Conservation (phyloP, 306 rosid genomes). For the Carpinus fangiana region DNA sequence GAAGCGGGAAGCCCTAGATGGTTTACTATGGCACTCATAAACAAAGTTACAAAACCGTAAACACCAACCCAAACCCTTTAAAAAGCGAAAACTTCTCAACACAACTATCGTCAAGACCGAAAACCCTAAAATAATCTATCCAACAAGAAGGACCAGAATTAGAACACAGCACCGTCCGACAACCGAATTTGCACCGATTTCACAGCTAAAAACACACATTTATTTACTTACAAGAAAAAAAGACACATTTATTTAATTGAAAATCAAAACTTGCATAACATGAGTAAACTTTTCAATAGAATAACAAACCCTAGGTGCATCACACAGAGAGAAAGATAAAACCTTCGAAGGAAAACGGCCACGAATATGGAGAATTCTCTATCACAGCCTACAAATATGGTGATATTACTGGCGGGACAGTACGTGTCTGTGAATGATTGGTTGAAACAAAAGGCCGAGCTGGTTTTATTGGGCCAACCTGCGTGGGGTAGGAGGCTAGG, state of each 20-base stretch:
- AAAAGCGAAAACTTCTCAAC: neutral
- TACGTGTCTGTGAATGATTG: neutral
- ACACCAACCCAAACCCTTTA: neutral
- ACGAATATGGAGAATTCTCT: neutral
- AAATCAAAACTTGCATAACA: neutral
- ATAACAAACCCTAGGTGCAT: neutral
- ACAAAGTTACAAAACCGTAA: neutral
- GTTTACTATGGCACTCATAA: neutral
- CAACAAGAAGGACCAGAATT: neutral
- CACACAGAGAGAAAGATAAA: neutral
- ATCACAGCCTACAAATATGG: neutral
- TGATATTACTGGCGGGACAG: neutral
- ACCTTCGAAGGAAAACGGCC: neutral
- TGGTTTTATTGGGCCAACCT: no score
- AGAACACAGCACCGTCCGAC: neutral
- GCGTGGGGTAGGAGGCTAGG: no score
- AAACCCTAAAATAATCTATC: neutral
- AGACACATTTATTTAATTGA: neutral
- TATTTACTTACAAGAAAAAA: neutral
- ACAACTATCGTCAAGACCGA: neutral
- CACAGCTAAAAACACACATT: neutral
- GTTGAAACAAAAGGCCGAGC: neutral
- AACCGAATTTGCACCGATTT: neutral
- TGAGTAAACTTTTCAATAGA: neutral
- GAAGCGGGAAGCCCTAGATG: neutral